phyloP scores from a whole-genome alignment of 306 rosid genomes.

The Trichosanthes truncata region DNA sequence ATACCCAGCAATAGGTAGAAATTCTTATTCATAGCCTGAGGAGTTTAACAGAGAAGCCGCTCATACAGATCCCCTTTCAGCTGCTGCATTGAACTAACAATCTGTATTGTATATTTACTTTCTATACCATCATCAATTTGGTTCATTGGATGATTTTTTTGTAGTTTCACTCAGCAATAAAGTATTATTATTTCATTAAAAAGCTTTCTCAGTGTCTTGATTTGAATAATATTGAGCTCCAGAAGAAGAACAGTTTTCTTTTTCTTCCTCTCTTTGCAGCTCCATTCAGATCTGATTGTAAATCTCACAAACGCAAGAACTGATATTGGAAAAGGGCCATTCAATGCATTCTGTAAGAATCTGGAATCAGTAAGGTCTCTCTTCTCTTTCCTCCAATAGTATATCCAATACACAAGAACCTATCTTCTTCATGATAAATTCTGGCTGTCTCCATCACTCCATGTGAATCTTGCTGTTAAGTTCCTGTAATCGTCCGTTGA shows the following conservation, averaged over 20 bases:
- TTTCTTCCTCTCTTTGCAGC: neutral
- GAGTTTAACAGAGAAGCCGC: conserved; percentile 19
- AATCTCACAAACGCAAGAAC: neutral
- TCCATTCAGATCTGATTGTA: neutral
- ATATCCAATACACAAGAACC: neutral
- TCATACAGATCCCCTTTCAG: neutral
- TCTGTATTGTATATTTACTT: neutral
- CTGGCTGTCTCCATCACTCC: neutral
- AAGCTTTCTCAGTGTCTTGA: neutral
- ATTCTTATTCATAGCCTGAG: conserved; percentile 11
- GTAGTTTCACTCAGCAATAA: neutral
- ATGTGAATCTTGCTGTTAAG: neutral
- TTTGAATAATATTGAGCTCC: neutral
- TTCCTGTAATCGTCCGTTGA: neutral
- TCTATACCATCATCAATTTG: neutral
- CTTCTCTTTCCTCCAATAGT: neutral
- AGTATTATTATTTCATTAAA: neutral
- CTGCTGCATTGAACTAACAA: neutral
- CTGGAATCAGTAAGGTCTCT: neutral
- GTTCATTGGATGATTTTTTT: neutral
- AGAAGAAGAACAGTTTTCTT: neutral
- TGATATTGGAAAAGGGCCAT: neutral
- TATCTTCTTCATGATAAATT: neutral
- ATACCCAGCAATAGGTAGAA: conserved; percentile 7
- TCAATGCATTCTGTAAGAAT: neutral